These are phyloP conservation scores for Solanum corneliomulleri DNA, from an alignment of 257 asterid species.

Conservation along the genomic window DNA sequence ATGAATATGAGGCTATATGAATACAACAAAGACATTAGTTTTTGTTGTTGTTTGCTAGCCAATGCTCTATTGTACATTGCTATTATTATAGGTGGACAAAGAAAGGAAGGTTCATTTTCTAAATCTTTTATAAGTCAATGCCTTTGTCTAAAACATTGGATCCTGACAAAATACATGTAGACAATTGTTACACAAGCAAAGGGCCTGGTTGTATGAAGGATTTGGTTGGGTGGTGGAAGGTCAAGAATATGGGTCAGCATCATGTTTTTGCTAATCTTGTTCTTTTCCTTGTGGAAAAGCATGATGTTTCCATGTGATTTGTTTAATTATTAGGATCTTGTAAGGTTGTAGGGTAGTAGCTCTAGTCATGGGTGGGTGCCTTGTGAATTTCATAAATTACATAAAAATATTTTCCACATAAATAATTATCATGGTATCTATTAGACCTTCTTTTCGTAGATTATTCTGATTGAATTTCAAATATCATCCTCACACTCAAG, in stretches of 20 bases:
- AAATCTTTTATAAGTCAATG: neutral
- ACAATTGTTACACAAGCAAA: neutral
- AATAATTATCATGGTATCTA: neutral
- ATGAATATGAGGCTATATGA: neutral
- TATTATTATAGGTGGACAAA: neutral
- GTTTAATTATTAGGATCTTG: neutral
- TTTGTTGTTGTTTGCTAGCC: slow-evolving; percentile 1
- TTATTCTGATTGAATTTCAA: neutral
- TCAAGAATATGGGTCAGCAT: neutral
- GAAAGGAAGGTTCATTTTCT: neutral
- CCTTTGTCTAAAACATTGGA: neutral
- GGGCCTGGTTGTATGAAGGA: neutral
- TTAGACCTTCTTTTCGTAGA: neutral
- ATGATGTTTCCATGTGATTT: neutral
- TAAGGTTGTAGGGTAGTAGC: neutral
- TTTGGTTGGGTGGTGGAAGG: neutral
- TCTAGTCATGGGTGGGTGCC: neutral
- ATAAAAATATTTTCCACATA: neutral
- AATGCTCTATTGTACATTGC: neutral
- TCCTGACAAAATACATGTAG: slow-evolving; percentile 1
- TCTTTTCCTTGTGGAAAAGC: neutral
- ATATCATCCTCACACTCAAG: neutral
- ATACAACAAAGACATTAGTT: neutral
- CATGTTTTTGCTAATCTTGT: slow-evolving; percentile 1
- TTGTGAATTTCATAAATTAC: neutral